Evolutionary conservation across 805 yeast genomes (phyloP), one percentile per base, ranked within the genome.

Genomic region (Metschnikowia dekortorum): DNA sequence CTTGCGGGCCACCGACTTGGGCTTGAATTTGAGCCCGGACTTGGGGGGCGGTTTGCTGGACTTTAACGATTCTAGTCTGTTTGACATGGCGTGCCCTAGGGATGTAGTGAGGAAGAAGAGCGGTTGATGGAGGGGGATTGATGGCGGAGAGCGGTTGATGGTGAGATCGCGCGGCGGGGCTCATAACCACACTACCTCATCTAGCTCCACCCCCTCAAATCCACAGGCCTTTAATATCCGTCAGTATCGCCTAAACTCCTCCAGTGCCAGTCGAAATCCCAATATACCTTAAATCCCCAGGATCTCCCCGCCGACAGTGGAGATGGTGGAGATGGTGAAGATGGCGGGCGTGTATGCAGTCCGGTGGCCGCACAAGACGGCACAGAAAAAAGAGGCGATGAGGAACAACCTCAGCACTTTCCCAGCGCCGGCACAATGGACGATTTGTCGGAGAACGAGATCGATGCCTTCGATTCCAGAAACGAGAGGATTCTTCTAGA

Each of bases 1-100:
- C 63, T 89, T 82, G 67, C 97, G 75, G 0, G 90, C 90, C 39
- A 91, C 96, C 2, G 77, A 84, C 66, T 91, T 91, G 2, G 97
- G 97, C 66, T 84, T 83, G 69, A 91, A 91, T 66, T 85, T 85
- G 53, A 86, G 69, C 2, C 81, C 74, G 7, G 87, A 79, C 58
- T 81, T 80, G 2, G 70, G 61, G 16, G 56, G 54, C 39, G 62
- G 57, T 52, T 69, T 70, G 50, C 66, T 64, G 13, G 72, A 61
- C 51, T 64, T 70, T 56, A 73, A 63, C 26, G 75, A 70, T 42
- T 73, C 78, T 48, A 73, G 66, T 50, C 78, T 55, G 56, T 72
- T 70, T 33, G 75, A 68, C 77, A 72, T 73, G 49, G 16, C 43
- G 36, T 11, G 5, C 2, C 18, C 32, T 13, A 6, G 13, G 34